Evolutionary conservation across 1,284 basidiomycete species (phyloP).

Genomic region (Ganoderma multipileum): DNA sequence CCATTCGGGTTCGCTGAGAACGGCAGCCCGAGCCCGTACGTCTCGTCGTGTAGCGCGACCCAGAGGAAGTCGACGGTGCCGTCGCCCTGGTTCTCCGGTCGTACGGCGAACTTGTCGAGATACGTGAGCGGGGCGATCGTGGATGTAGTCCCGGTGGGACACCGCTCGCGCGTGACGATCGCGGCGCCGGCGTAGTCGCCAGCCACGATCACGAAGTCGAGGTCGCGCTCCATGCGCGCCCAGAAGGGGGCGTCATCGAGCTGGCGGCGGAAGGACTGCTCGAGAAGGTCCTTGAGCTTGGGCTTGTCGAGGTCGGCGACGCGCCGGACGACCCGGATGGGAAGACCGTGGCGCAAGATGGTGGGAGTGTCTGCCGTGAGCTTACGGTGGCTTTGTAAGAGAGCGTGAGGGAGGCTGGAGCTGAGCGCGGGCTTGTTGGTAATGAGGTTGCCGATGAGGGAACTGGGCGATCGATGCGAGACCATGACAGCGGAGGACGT

Average conservation of each 20-base stretch:
- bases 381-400: constrained; percentile 85
- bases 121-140: constrained; percentile 75
- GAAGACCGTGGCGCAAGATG: constrained; percentile 87
- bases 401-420: constrained; percentile 92
- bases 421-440: constrained; percentile 98
- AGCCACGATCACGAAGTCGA: constrained; percentile 95
- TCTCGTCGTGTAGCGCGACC: constrained; percentile 98
- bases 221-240: constrained; percentile 70
- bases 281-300: constrained; percentile 85
- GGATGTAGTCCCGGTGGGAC: constrained; percentile 40
- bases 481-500: constrained; percentile 96
- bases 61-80: constrained; percentile 99
- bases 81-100: constrained; percentile 94
- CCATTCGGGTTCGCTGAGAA: constrained; percentile 97
- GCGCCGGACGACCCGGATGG: constrained; percentile 83
- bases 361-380: constrained; percentile 94
- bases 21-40: constrained; percentile 93
- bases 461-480: constrained; percentile 94
- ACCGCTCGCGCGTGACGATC: constrained; percentile 88
- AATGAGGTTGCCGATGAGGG: constrained; percentile 96
- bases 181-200: constrained; percentile 98
- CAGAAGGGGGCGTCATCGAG: constrained; percentile 85
- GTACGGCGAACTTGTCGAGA: constrained; percentile 98
- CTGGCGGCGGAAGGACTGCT: constrained; percentile 83
- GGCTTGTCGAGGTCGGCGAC: constrained; percentile 70